Evolutionary conservation across 83 land plant species (phyloP).

Genomic region (Picea engelmannii): DNA sequence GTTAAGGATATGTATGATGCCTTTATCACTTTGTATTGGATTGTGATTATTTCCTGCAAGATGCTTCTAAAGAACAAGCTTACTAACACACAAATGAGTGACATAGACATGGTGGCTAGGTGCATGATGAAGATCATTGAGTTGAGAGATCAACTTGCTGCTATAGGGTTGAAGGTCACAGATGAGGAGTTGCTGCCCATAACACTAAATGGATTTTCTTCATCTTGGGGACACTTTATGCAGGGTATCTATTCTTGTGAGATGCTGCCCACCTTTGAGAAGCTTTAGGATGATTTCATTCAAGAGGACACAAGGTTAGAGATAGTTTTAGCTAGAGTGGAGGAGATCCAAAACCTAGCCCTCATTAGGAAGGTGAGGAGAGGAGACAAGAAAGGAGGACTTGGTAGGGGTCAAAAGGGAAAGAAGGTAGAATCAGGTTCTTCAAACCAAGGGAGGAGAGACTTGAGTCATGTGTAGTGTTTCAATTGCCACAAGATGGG

Average conservation of each 20-base stretch:
- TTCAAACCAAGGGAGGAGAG: not conserved
- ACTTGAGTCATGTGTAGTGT: not conserved
- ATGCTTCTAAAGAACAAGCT: no score
- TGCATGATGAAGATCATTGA: not conserved
- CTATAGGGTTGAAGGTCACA: not conserved
- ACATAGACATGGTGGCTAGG: constrained; percentile 27
- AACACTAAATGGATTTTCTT: not conserved
- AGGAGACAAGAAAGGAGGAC: constrained; percentile 6
- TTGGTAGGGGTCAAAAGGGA: not conserved
- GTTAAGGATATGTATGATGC: no score
- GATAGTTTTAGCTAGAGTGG: not conserved
- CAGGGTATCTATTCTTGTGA: not conserved
- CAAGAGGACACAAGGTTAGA: not conserved
- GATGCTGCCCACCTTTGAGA: no score
- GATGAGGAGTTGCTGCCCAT: not conserved
- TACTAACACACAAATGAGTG: constrained; percentile 20
- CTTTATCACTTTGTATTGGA: no score
- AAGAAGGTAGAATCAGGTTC: not conserved
- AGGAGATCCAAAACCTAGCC: not conserved
- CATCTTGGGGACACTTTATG: not conserved
- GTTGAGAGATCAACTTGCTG: not conserved
- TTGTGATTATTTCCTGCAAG: no score
- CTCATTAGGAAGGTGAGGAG: not conserved
- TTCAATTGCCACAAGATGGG: not conserved
- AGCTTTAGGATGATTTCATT: not conserved